Base-by-base conservation (phyloP, 164 flowering plant genomes). In the Houttuynia cordata region DNA sequence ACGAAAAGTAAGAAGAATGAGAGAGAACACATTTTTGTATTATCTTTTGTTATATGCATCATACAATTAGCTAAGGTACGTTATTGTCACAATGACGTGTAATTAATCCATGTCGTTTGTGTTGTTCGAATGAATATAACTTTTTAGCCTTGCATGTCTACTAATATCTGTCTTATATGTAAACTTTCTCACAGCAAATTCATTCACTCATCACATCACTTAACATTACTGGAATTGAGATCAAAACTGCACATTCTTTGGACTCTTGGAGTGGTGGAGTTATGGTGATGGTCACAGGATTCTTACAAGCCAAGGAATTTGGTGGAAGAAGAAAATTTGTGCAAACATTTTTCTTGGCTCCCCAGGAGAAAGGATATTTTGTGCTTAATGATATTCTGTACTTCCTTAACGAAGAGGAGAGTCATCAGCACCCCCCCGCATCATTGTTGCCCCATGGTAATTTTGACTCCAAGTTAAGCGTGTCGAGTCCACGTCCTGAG, bases 341-440 rank as follows among this genome's bases (percentile, higher is more conserved):
- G 45, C 82, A 93, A 64, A 78, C 92, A 0, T 88, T 93, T 73
- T 93, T 90, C 71, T 92, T 93, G 68, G 99, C 99, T 60, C 97
- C 99, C 64, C 99, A 93, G 66, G 96, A 93, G 74, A 83, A 76
- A 61, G 99, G 97, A 37, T 90, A 62, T 67, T 88, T 86, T 80
- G 96, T 93, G 62, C 85, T 86, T 30, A 90, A 84, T 84, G 97
- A 93, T 63, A 83, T 90, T 42, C 83, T 93, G 75, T 91, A 83
- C 68, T 85, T 81, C 67, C 68, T 80, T 64, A 91, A 83, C 12
- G 97, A 86, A 51, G 90, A 81, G 20, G 78, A 62, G 30, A 53
- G 71, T 64, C 78, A 64, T 67, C 89, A 75, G 40, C 86, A 81
- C n/a, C n/a, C n/a, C 73, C 82, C 82, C 24, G 69, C 84, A 34